These are phyloP conservation scores for Sporothrix schenckii DNA, from an alignment of 2,329 filamentous ascomycete genomes.

Conservation along the genomic window DNA sequence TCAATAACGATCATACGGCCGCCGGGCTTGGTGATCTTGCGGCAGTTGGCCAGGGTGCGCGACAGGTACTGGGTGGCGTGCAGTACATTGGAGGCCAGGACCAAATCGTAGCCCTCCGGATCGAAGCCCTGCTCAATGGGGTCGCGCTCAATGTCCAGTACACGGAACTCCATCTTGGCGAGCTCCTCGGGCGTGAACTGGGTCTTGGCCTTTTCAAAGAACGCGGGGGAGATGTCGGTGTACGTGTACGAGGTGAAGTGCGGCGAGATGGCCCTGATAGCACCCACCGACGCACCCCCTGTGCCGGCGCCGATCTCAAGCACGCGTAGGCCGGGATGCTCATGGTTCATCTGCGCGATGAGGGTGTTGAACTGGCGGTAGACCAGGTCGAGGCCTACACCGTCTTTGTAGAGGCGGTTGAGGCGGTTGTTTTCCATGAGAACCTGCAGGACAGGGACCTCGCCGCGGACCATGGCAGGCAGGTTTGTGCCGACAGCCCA, in stretches of 20 bases:
- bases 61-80: constrained; percentile 43
- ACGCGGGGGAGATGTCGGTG: constrained; percentile 37
- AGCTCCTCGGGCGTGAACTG: constrained; percentile 38
- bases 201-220: constrained; percentile 43
- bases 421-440: constrained; percentile 44
- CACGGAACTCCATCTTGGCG: constrained; percentile 40
- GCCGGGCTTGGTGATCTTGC: constrained; percentile 45
- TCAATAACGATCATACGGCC: constrained; percentile 45
- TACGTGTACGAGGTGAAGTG: constrained; percentile 37
- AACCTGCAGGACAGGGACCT: constrained; percentile 40
- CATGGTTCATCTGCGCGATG: constrained; percentile 35
- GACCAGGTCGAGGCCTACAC: constrained; percentile 34
- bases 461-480: constrained; percentile 31
- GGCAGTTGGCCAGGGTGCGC: constrained; percentile 42
- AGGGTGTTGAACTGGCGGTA: constrained; percentile 38
- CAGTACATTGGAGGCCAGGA: constrained; percentile 47
- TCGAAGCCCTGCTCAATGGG: constrained; percentile 44
- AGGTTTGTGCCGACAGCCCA: constrained; percentile 32
- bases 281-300: constrained; percentile 38
- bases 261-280: constrained; percentile 33
- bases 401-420: constrained; percentile 42
- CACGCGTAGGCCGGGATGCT: constrained; percentile 40
- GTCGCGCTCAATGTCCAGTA: constrained; percentile 44
- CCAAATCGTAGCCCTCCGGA: constrained; percentile 43
- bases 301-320: constrained; percentile 46